Evolutionary conservation across 768 basidiomycete genomes (phyloP).

Genomic region (Agrocybe chaxingu): DNA sequence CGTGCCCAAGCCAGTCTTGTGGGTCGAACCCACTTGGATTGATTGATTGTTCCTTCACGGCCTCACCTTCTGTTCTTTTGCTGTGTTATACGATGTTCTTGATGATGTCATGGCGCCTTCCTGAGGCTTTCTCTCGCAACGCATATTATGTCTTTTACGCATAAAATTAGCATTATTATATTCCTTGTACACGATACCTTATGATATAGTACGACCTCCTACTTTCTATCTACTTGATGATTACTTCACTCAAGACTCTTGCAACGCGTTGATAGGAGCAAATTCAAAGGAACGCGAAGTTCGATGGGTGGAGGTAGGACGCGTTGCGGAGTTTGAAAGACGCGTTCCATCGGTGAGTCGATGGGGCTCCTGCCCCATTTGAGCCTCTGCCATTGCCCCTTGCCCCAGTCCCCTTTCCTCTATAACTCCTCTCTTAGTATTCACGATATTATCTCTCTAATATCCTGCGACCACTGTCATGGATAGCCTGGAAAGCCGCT

Average conservation of each 20-base stretch:
- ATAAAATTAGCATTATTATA: no score
- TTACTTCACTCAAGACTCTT: no score
- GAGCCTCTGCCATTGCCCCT: constrained; percentile 8
- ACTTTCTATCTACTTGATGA: no score
- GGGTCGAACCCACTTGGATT: constrained; percentile 32
- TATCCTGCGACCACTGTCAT: constrained; percentile 4
- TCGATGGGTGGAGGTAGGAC: constrained; percentile 23
- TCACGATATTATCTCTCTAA: not conserved
- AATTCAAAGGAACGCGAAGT: no score
- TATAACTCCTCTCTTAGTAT: not conserved
- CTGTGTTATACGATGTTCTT: no score
- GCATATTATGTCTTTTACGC: no score
- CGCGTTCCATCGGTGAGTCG: constrained; percentile 22
- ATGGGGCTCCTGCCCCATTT: constrained; percentile 8
- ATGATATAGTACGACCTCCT: no score
- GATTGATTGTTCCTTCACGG: constrained; percentile 19
- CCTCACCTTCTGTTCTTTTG: not conserved
- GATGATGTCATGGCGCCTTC: no score
- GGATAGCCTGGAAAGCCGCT: constrained; percentile 61
- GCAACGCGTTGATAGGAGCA: no score
- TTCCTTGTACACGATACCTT: no score
- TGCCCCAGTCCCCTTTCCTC: constrained; percentile 7
- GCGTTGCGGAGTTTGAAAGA: constrained; percentile 45
- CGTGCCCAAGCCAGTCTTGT: constrained; percentile 23
- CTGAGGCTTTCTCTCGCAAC: no score